Percentiles rank a stretch among this genome's conserved stretches.
These are phyloP conservation scores for Calocybe indica DNA, from an alignment of 768 basidiomycete genomes.

Conservation along the genomic window DNA sequence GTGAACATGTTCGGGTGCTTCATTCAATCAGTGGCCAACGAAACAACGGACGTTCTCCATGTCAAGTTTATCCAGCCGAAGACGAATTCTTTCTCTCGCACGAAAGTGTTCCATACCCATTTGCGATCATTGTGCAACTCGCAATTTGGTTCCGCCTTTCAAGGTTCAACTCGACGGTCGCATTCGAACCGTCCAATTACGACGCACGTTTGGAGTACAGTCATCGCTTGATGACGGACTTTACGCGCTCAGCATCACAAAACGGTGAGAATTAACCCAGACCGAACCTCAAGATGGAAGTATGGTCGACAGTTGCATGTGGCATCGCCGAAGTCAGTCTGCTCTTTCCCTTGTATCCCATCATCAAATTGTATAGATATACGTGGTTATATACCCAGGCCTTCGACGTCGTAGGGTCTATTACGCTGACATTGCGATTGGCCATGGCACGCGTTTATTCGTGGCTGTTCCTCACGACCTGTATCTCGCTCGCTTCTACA, in stretches of 20 bases:
- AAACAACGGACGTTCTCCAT: too few relatives aligned
- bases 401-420: background rate
- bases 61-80: too few relatives aligned
- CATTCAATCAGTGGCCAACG: too few relatives aligned
- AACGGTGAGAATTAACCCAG: background rate
- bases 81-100: too few relatives aligned
- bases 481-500: conserved; percentile 21
- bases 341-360: too few relatives aligned
- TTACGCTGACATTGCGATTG: conserved; percentile 4
- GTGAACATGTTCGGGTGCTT: too few relatives aligned
- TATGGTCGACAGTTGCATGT: conserved; percentile 9
- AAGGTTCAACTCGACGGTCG: too few relatives aligned
- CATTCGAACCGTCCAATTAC: background rate
- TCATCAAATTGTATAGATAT: too few relatives aligned
- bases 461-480: conserved; percentile 8
- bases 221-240: background rate
- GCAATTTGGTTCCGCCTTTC: too few relatives aligned
- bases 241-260: conserved; percentile 1
- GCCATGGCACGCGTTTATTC: conserved; percentile 26
- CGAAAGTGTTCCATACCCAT: too few relatives aligned
- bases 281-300: conserved; percentile 6
- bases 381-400: background rate
- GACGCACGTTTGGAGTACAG: too few relatives aligned
- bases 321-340: background rate
- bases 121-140: too few relatives aligned